phyloP scores from a whole-genome alignment of 2,329 filamentous ascomycete species.

The Stachybotrys echinatus region DNA sequence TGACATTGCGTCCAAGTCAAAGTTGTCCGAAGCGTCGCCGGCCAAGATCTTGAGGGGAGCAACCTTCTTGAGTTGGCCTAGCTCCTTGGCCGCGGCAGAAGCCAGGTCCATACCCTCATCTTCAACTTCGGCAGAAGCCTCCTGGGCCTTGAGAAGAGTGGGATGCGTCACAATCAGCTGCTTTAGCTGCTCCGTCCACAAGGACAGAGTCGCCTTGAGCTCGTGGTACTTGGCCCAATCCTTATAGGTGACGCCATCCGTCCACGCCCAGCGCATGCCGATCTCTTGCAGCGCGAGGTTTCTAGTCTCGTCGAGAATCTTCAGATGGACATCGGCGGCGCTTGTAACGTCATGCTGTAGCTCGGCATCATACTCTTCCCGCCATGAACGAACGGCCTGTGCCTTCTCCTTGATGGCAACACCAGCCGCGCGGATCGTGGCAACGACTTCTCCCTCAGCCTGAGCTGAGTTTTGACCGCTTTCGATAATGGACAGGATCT shows the following conservation, averaged over 20 bases:
- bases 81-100: conserved; percentile 71
- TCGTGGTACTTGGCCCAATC: conserved; percentile 96
- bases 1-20: conserved; percentile 62
- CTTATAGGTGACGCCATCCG: conserved; percentile 91
- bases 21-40: conserved; percentile 71
- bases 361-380: conserved; percentile 63
- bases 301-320: conserved; percentile 76
- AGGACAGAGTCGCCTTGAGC: conserved; percentile 73
- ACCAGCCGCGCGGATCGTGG: conserved; percentile 60
- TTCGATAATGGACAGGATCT: conserved; percentile 59
- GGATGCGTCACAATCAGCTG: conserved; percentile 70
- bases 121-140: conserved; percentile 64
- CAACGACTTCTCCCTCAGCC: conserved; percentile 36
- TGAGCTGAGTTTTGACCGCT: conserved; percentile 37
- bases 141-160: conserved; percentile 62
- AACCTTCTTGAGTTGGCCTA: conserved; percentile 76
- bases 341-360: conserved; percentile 63
- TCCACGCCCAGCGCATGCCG: conserved; percentile 93
- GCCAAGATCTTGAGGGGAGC: conserved; percentile 78
- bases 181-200: conserved; percentile 81
- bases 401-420: conserved; percentile 71
- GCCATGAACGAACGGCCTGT: conserved; percentile 73
- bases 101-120: conserved; percentile 76
- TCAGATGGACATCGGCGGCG: conserved; percentile 74
- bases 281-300: conserved; percentile 86